These are phyloP conservation scores for Salix dunnii DNA, from an alignment of 345 rosid species.

Conservation along the genomic window DNA sequence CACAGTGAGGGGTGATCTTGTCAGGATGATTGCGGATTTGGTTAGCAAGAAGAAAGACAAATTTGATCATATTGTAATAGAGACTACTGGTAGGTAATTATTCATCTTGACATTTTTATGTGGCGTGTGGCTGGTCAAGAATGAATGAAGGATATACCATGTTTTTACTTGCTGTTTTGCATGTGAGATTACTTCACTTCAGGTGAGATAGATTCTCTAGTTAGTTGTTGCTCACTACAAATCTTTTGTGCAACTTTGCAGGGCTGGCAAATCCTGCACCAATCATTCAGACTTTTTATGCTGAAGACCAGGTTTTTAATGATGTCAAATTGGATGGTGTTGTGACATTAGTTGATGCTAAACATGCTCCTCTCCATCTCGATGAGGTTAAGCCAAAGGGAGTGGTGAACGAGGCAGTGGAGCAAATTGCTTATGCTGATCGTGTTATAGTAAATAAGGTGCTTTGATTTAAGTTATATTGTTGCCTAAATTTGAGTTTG, in stretches of 20 bases:
- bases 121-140: neutral
- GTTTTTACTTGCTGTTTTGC: neutral
- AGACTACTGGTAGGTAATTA: constrained; percentile 67
- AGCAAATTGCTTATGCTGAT: constrained; percentile 97
- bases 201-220: neutral
- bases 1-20: constrained; percentile 97
- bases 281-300: constrained; percentile 93
- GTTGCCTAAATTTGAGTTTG: neutral
- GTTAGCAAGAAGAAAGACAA: constrained; percentile 76
- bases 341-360: constrained; percentile 93
- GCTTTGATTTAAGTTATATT: neutral
- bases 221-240: neutral
- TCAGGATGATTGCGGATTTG: constrained; percentile 83
- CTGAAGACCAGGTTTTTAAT: constrained; percentile 73
- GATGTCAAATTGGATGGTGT: constrained; percentile 94
- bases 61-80: constrained; percentile 89
- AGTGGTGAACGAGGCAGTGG: constrained; percentile 91
- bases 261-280: constrained; percentile 99
- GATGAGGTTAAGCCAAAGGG: constrained; percentile 88
- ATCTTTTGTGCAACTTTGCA: constrained; percentile 20
- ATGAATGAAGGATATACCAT: no score
- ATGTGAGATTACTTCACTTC: neutral
- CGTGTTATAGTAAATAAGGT: constrained; percentile 90
- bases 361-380: constrained; percentile 78
- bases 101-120: neutral